Evolutionary conservation across 768 basidiomycete genomes (phyloP), one percentile per base, ranked within the genome.

Genomic region (Lentinus brumalis): DNA sequence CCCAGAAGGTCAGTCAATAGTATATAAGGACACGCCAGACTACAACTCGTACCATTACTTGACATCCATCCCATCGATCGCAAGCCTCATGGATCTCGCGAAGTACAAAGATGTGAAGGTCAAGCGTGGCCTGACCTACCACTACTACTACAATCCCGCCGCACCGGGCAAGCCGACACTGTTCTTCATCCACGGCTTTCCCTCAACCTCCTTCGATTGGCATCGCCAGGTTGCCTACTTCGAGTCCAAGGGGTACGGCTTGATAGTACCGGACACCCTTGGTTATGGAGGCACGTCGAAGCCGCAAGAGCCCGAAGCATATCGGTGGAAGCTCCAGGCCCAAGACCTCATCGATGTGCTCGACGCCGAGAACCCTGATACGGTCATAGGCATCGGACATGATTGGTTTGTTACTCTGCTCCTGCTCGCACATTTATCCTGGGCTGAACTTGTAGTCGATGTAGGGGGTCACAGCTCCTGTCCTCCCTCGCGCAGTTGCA

Each of bases 241-340:
- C 65, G 59, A 70, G 45, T 64, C 69, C 16, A 67, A 68, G 61
- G 82, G 81, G 35, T 80, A 77, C 49, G 77, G 80, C 9, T 18
- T 82, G 9, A 65, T 84, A 42, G 76, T 73, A 16, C 81, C 81
- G 0, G 83, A 83, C 63, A 73, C 78, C 63, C 74, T 83, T 11
- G 82, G 83, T 2, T 76, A 71, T 21, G 82, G 80, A 15, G 74
- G 65, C 11, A 82, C 82, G 1, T 75, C 75, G 58, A 82, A 82
- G 67, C 75, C 81, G 4, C 65, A 50, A 0, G 73, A 77, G 31
- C 51, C 57, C 10, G 60, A 65, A 9, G 57, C 63, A 40, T 79
- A 74, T 63, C 65, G 63, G 5, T 46, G 42, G 3, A 70, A 59
- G 9, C 50, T 46, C 40, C 60, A 78, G n/a, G 56, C 68, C 6